Base-by-base conservation (phyloP, 148 eudicot genomes). In the Polygonum maritimum region DNA sequence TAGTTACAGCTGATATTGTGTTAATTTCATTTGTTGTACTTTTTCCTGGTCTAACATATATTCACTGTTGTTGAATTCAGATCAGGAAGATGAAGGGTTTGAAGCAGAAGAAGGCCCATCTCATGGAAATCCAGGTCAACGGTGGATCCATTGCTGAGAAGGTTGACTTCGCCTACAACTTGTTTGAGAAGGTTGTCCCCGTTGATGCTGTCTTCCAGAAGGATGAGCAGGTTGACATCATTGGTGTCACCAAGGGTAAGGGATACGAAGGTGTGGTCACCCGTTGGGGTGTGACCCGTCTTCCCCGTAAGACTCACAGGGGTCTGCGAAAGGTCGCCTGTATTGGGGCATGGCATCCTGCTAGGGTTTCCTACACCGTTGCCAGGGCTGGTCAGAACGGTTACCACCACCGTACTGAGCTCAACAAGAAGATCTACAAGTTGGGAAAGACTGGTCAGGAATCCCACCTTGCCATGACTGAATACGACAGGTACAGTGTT, bases 241-340 rank as follows among this genome's bases (percentile, higher is more conserved):
- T 89, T 65, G 97, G 97, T 58, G 97, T 91, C 19, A 89, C 97
- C 18, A 91, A 91, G 79, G 97, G 97, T 77, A 91, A 91, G 74
- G 93, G 97, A 78, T 91, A 89, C 26, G 97, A 91, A 77, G 97
- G 97, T 79, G 97, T 91, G 44, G 97, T 91, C 5, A 89, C 94
- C 18, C 89, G 97, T 62, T 91, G 93, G 97, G 97, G 97, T 72
- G 94, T 91, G 5, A 89, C 94, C 11, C 90, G 94, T 75, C 93
- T 91, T 75, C 97, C 97, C 7, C 90, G 97, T 16, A 91, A 89
- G 84, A 91, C 97, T 75, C 97, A 91, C 80, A 86, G 97, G 79
- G 97, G 93, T 76, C 88, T 91, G n/a, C 83, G 97, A 2, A 91
- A 91, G 84, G 97, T 91, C 15, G 94, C 91, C 71, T 90, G 94